Evolutionary conservation across 106 monocot genomes (phyloP).

Genomic region (Amphibolis antarctica): DNA sequence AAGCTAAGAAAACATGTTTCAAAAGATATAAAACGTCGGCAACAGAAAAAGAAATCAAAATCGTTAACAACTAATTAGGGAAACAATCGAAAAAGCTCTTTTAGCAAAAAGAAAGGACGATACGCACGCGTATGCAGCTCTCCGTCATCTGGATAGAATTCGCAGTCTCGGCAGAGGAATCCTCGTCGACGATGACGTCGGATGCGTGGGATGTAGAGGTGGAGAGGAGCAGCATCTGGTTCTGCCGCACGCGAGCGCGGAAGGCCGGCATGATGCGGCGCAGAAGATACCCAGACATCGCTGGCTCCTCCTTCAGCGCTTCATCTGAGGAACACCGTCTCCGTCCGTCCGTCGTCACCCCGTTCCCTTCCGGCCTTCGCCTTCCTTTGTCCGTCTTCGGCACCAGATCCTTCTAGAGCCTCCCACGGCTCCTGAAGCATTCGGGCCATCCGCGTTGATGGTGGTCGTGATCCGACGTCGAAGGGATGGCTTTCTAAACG

Average conservation of each 20-base stretch:
- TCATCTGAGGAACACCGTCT: too few species aligned
- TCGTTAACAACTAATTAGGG: background rate
- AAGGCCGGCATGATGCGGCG: slow-evolving; percentile 25
- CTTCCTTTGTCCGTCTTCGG: too few species aligned
- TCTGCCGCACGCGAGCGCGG: slow-evolving; percentile 11
- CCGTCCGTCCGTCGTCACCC: too few species aligned
- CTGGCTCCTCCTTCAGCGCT: background rate
- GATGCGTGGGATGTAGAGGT: slow-evolving; percentile 30
- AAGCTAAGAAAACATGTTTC: too few species aligned
- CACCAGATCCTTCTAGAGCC: too few species aligned
- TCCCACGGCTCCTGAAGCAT: too few species aligned
- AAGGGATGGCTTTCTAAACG: too few species aligned
- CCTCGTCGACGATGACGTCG: slow-evolving; percentile 14
- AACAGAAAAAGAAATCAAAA: background rate
- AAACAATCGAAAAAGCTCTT: background rate
- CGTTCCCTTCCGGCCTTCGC: too few species aligned
- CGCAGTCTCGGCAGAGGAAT: slow-evolving; percentile 8
- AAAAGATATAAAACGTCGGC: too few species aligned
- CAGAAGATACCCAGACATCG: slow-evolving; percentile 32
- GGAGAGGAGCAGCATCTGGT: slow-evolving; percentile 24
- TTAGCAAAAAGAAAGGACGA: background rate
- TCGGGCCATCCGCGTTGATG: too few species aligned
- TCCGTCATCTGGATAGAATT: slow-evolving; percentile 54
- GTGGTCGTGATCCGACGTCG: too few species aligned
- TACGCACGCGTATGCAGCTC: slow-evolving; percentile 49